Conservation (phyloP, 2,329 filamentous ascomycete species). For the Aspergillus sclerotialis region DNA sequence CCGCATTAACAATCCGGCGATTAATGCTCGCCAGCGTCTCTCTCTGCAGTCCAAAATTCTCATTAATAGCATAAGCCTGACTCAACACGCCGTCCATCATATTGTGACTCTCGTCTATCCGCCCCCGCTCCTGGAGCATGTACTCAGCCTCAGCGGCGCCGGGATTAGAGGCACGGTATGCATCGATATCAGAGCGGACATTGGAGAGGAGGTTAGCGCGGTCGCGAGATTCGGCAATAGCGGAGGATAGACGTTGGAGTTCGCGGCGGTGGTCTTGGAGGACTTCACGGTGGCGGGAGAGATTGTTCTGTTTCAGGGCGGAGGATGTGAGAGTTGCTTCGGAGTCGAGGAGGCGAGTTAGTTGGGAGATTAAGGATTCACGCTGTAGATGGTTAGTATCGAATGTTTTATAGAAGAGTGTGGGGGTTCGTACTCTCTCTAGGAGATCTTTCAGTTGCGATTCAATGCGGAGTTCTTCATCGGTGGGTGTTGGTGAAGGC, state of each 20-base stretch:
- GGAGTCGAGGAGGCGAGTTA: slow-evolving; percentile 84
- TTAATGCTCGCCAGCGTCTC: slow-evolving; percentile 87
- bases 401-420: background rate
- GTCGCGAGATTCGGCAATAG: slow-evolving; percentile 71
- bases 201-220: slow-evolving; percentile 84
- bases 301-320: slow-evolving; percentile 94
- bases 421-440: slow-evolving; percentile 35
- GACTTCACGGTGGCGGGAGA: slow-evolving; percentile 84
- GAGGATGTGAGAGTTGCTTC: slow-evolving; percentile 81
- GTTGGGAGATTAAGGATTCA: slow-evolving; percentile 71
- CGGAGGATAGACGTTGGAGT: slow-evolving; percentile 64
- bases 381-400: slow-evolving; percentile 49
- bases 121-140: slow-evolving; percentile 83
- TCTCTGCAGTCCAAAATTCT: slow-evolving; percentile 78
- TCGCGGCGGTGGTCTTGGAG: slow-evolving; percentile 81
- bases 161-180: slow-evolving; percentile 76
- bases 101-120: slow-evolving; percentile 82
- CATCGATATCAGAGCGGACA: slow-evolving; percentile 85
- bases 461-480: slow-evolving; percentile 76
- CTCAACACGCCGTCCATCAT: slow-evolving; percentile 85
- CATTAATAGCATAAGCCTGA: slow-evolving; percentile 94
- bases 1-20: slow-evolving; percentile 78
- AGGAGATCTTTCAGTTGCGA: slow-evolving; percentile 76
- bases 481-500: slow-evolving; percentile 73
- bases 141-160: slow-evolving; percentile 86